phyloP scores from a whole-genome alignment of 176 grass and related monocot genomes.

The Hordeum marinum region DNA sequence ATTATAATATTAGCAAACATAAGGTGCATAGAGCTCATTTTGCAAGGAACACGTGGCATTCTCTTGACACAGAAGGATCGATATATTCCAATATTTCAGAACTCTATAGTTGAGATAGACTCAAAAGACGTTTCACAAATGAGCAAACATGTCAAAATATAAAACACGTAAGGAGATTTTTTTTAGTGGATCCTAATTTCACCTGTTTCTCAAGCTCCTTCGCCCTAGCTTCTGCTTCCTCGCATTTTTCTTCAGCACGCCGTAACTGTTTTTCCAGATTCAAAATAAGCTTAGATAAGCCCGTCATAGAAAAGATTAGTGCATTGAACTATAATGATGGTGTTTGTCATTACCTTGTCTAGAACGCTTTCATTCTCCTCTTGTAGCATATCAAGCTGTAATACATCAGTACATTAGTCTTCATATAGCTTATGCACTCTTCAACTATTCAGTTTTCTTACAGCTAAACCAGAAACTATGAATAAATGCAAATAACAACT shows the following conservation, averaged over 20 bases:
- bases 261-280: constrained; percentile 65
- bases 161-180: background rate
- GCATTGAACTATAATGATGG: background rate
- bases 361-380: constrained; percentile 93
- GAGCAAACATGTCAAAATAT: background rate
- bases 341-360: constrained; percentile 67
- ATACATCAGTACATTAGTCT: constrained; percentile 34
- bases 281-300: constrained; percentile 9
- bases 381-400: constrained; percentile 99
- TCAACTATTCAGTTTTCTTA: constrained; percentile 22
- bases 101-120: background rate
- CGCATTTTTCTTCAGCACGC: constrained; percentile 85
- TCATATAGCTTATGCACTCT: constrained; percentile 23
- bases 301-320: background rate
- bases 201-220: constrained; percentile 99
- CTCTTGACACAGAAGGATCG: background rate
- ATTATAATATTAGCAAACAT: constrained; percentile 3
- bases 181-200: background rate
- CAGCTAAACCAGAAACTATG: constrained; percentile 17
- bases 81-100: constrained; percentile 20
- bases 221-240: constrained; percentile 86
- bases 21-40: background rate
- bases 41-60: background rate
- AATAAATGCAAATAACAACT: background rate
- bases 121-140: background rate